phyloP scores from a whole-genome alignment of 345 rosid genomes.

The Salix viminalis region DNA sequence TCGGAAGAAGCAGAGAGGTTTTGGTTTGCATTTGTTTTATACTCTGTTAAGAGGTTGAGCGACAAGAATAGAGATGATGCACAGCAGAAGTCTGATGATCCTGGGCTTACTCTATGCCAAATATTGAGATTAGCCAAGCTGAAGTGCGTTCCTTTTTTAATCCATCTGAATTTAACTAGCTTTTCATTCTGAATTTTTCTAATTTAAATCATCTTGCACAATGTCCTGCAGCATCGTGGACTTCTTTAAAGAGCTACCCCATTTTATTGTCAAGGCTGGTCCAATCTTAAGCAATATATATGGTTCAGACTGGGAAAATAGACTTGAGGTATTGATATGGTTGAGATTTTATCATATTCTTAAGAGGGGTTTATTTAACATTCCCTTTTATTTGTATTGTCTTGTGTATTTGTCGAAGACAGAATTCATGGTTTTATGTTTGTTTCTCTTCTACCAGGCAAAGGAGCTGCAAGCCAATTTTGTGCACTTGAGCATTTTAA shows the following conservation, averaged over 20 bases:
- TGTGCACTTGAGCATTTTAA: slow-evolving; percentile 74
- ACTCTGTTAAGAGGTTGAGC: slow-evolving; percentile 54
- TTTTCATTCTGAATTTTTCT: background rate
- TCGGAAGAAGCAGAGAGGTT: slow-evolving; percentile 79
- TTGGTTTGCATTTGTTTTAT: slow-evolving; percentile 79
- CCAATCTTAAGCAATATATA: slow-evolving; percentile 52
- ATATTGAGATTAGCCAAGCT: slow-evolving; percentile 67
- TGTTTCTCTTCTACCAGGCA: slow-evolving; percentile 42
- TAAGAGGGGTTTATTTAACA: background rate
- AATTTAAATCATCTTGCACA: background rate
- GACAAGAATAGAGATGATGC: slow-evolving; percentile 37
- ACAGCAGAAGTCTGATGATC: slow-evolving; percentile 33
- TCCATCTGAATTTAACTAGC: slow-evolving; percentile 1
- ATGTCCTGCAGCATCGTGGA: slow-evolving; percentile 58
- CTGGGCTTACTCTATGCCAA: slow-evolving; percentile 56
- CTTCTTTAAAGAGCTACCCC: slow-evolving; percentile 88
- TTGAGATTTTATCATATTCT: background rate
- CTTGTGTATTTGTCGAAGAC: slow-evolving; percentile 2
- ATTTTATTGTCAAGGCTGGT: slow-evolving; percentile 78
- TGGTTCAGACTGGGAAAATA: slow-evolving; percentile 82
- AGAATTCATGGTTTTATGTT: slow-evolving; percentile 12
- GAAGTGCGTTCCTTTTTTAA: slow-evolving; percentile 42
- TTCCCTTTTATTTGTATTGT: background rate
- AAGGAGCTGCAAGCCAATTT: slow-evolving; percentile 81
- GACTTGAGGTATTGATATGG: slow-evolving; percentile 63